Evolutionary conservation across 2,329 filamentous ascomycete species (phyloP).

Genomic region (Colletotrichum camelliae): DNA sequence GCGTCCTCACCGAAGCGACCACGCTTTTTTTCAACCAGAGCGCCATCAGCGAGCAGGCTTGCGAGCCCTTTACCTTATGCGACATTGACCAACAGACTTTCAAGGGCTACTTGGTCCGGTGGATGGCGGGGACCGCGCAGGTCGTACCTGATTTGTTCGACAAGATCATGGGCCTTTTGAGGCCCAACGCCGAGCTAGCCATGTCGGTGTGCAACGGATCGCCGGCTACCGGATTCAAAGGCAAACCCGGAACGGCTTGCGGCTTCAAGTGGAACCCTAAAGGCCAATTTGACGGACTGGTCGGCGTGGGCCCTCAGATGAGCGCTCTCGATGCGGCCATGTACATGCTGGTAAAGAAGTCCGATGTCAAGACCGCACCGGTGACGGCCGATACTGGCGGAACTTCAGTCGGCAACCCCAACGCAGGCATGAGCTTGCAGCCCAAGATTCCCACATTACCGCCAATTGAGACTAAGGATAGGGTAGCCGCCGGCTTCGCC

Average conservation of each 20-base stretch:
- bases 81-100: constrained; percentile 76
- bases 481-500: constrained; percentile 60
- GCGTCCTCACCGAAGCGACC: constrained; percentile 57
- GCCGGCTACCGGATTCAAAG: constrained; percentile 49
- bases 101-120: constrained; percentile 77
- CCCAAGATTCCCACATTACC: constrained; percentile 32
- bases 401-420: constrained; percentile 57
- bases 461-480: constrained; percentile 55
- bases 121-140: constrained; percentile 62
- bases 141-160: constrained; percentile 58
- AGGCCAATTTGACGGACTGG: constrained; percentile 60
- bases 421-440: constrained; percentile 42
- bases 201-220: constrained; percentile 55
- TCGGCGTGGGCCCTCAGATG: constrained; percentile 74
- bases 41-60: constrained; percentile 70
- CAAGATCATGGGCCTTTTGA: constrained; percentile 56
- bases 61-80: constrained; percentile 66
- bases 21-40: constrained; percentile 61
- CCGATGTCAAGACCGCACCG: constrained; percentile 38
- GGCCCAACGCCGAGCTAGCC: constrained; percentile 56
- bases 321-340: constrained; percentile 68
- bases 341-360: constrained; percentile 58
- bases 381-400: constrained; percentile 63
- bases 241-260: constrained; percentile 64
- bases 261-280: constrained; percentile 68